These are phyloP conservation scores for Tetracladium setigerum DNA, from an alignment of 495 filamentous ascomycete species.

Conservation along the genomic window DNA sequence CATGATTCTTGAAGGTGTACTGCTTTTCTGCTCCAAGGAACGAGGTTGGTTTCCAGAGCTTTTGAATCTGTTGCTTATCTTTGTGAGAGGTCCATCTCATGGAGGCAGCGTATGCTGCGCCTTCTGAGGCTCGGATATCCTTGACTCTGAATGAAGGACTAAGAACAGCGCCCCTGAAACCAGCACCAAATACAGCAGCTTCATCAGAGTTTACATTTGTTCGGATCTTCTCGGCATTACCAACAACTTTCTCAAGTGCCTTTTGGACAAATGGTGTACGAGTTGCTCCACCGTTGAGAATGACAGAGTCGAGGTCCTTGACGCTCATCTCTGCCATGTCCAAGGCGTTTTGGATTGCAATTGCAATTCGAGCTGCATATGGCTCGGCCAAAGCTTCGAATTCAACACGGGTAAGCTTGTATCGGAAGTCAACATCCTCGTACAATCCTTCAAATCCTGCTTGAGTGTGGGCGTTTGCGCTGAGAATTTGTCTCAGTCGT, in stretches of 20 bases:
- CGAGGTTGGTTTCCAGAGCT: constrained; percentile 73
- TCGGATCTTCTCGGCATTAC: constrained; percentile 68
- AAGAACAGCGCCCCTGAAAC: constrained; percentile 85
- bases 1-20: constrained; percentile 75
- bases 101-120: constrained; percentile 60
- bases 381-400: constrained; percentile 76
- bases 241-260: constrained; percentile 69
- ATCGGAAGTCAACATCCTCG: constrained; percentile 87
- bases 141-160: constrained; percentile 95
- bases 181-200: constrained; percentile 92
- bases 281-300: constrained; percentile 85
- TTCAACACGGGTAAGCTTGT: constrained; percentile 72
- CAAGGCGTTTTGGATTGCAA: constrained; percentile 67
- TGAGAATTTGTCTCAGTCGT: constrained; percentile 79
- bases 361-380: constrained; percentile 58
- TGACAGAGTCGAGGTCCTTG: constrained; percentile 77
- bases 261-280: constrained; percentile 93
- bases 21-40: constrained; percentile 75
- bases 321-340: constrained; percentile 62
- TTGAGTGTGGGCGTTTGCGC: constrained; percentile 78
- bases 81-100: constrained; percentile 67
- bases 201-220: constrained; percentile 97
- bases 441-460: constrained; percentile 81
- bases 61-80: constrained; percentile 49
- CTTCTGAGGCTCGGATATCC: constrained; percentile 78